Base-by-base conservation (phyloP, 257 asterid species). In the Gentiana dahurica region DNA sequence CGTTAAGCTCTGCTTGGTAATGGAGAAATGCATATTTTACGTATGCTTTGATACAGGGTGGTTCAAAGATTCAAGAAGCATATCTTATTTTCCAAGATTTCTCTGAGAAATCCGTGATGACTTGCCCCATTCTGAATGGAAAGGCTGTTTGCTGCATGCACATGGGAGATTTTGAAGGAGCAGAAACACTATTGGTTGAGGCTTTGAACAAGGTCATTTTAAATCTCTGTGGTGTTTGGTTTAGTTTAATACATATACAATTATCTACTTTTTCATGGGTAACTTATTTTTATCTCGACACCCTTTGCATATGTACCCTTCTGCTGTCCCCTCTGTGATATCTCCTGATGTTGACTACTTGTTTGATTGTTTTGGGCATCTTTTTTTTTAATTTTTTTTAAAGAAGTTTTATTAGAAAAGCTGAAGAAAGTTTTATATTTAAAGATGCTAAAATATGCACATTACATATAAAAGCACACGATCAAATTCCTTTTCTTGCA, bases 141-240 rank as follows among this genome's bases (percentile, higher is more conserved):
- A 91, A 88, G 80, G 97, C 98, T 54, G 85, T 87, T 71, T 91
- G 96, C 79, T 83, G 96, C 88, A 83, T 91, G 93, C 98, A 87
- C 81, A 91, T 85, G 86, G 98, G 98, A 38, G 84, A 81, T 68
- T 87, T 91, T 46, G 94, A 81, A 48, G 96, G 87, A 58, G 98
- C 98, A 5, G 98, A 91, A 65, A 67, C 81, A 13, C 88, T 85
- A 51, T 70, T 91, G 70, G 92, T 91, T 64, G 98, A 91, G 73
- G 95, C 98, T 64, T 76, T 87, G 54, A 91, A 87, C 93, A 87
- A 81, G 91, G 98, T 80, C 12, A 57, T 65, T 57, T 71, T 35
- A 44, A 55, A 24, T 24, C 24, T 24, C 41, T 37, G 2, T 62
- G 37, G 46, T 43, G 47, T 48, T 36, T 57, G 55, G 13, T 4